Evolutionary conservation across 257 asterid genomes (phyloP), one percentile per base, ranked within the genome.

Genomic region (Solanum pinnatisectum): DNA sequence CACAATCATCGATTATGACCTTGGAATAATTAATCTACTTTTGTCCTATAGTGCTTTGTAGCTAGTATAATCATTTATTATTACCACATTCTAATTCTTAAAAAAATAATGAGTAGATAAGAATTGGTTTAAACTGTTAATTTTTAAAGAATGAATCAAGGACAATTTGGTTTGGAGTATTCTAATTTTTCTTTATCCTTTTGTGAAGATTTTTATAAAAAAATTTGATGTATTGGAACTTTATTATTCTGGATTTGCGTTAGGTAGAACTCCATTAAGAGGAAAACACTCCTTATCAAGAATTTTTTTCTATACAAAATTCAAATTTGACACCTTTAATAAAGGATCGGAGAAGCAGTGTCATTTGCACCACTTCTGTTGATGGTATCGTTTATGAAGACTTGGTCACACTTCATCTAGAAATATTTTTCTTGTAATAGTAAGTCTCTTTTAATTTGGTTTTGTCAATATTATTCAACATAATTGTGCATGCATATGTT

Each of bases 231-330:
- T 56, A 3, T 18, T 56, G 2, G 7, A 56, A 56, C 20, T 56
- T 0, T 2, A 56, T 6, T 56, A 56, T 0, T 56, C 18, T 56
- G 25, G 0, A 56, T 18, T 56, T 0, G 2, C 2, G 4, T 0
- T 0, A 56, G 0, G 2, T 56, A 56, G 7, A 56, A 10, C 1
- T 18, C 1, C n/a, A 18, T 56, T 56, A 3, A 0, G n/a, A 2
- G 10, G n/a, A 1, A 3, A 7, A 0, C n/a, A 0, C 2, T 56
- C 7, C 1, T 1, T 6, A 56, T 20, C 0, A 18, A 18, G 0
- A 30, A 30, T 1, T 30, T 42, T 10, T 42, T 0, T 3, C 3
- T 10, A 42, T 42, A 42, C 10, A 42, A 42, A 42, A 40, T 10
- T 10, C 0, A 52, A 52, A 52, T 1, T 52, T 3, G 6, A 52